Evolutionary conservation across 208 protist species (phyloP).

Genomic region (Leishmania guyanensis): DNA sequence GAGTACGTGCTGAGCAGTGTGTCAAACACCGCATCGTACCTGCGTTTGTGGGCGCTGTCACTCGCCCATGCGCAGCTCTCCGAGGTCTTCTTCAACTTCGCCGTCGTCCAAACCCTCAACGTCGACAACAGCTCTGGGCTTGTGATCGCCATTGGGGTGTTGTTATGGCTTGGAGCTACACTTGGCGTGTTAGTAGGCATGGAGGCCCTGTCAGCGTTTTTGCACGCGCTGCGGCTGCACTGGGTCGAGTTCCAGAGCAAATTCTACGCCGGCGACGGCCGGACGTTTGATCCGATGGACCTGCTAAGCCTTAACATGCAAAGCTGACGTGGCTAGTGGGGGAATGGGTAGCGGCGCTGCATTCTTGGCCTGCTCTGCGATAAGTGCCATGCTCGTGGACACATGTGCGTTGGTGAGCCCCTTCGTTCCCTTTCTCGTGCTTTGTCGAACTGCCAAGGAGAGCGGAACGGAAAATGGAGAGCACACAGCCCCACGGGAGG

Average conservation of each 20-base stretch:
- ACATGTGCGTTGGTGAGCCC: neutral
- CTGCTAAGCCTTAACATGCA: conserved; percentile 21
- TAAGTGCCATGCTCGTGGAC: neutral
- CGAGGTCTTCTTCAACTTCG: conserved; percentile 92
- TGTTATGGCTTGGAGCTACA: conserved; percentile 93
- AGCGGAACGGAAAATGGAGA: neutral
- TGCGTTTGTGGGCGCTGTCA: conserved; percentile 99
- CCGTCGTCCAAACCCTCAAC: conserved; percentile 50
- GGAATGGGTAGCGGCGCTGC: neutral
- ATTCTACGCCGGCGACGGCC: conserved; percentile 95
- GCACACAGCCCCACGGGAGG: neutral
- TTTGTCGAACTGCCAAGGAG: neutral
- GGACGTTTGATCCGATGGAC: conserved; percentile 59
- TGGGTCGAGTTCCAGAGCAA: conserved; percentile 99
- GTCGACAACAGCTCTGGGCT: conserved; percentile 62
- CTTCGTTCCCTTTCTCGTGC: neutral
- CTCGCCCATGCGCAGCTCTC: conserved; percentile 98
- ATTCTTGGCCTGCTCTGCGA: neutral
- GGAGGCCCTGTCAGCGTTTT: conserved; percentile 99
- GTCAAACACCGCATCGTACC: conserved; percentile 99
- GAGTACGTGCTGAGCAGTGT: conserved; percentile 99
- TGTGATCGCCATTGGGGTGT: conserved; percentile 85
- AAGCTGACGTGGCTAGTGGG: neutral
- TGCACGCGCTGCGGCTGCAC: conserved; percentile 98
- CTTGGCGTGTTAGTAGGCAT: conserved; percentile 98